Evolutionary conservation across 257 asterid species (phyloP).

Genomic region (Craterostigma plantagineum): DNA sequence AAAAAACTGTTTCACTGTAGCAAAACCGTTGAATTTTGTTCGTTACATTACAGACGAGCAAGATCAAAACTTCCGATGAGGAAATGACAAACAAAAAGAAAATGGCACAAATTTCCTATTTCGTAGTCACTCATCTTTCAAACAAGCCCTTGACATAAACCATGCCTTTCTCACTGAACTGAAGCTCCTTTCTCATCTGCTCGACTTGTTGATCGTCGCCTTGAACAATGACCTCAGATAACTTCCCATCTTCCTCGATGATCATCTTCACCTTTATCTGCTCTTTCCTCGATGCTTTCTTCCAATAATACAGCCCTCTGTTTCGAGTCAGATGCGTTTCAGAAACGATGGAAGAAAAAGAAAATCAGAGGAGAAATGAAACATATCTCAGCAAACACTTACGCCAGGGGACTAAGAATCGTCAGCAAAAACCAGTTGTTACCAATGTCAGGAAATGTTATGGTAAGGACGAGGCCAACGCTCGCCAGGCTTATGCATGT

Average conservation of each 20-base stretch:
- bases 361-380: background rate
- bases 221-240: constrained; percentile 61
- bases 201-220: constrained; percentile 87
- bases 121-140: constrained; percentile 31
- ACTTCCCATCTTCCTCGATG: constrained; percentile 45
- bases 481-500: constrained; percentile 88
- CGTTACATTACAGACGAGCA: no score
- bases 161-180: constrained; percentile 79
- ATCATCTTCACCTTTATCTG: constrained; percentile 72
- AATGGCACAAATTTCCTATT: no score
- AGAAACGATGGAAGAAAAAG: no score
- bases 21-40: no score
- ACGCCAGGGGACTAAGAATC: constrained; percentile 77
- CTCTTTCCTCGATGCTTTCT: constrained; percentile 81
- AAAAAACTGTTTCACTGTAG: no score
- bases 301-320: constrained; percentile 93
- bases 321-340: background rate
- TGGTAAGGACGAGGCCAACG: constrained; percentile 83
- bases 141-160: constrained; percentile 79
- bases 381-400: constrained; percentile 14
- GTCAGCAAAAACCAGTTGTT: constrained; percentile 78
- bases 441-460: constrained; percentile 75
- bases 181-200: constrained; percentile 77
- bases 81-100: no score
- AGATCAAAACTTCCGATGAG: no score